These are phyloP conservation scores for Fusarium sp. DNA, from an alignment of 2,329 filamentous ascomycete species.

Conservation along the genomic window DNA sequence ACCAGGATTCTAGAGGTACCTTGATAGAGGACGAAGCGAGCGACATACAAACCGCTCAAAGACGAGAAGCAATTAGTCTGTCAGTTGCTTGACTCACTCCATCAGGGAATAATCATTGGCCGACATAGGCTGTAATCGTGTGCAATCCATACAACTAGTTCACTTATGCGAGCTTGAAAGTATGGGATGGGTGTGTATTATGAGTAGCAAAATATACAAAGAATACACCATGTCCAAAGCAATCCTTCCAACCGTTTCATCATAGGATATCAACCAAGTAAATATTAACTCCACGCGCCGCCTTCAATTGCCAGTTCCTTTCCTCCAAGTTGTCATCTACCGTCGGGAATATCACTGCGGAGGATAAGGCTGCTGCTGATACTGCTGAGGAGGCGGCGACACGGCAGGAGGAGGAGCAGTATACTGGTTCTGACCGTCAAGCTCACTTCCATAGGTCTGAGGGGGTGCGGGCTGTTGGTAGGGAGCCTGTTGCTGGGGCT, in stretches of 20 bases:
- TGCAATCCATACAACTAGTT: background rate
- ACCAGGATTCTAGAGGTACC: background rate
- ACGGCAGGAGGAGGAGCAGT: slow-evolving; percentile 25
- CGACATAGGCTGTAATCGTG: background rate
- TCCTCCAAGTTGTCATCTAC: background rate
- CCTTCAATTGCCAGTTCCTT: background rate
- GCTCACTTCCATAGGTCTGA: slow-evolving; percentile 26
- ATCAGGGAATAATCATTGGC: background rate
- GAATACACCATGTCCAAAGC: background rate
- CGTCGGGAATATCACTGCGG: slow-evolving; percentile 5
- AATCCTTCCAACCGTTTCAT: background rate
- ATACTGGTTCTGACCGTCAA: slow-evolving; percentile 29
- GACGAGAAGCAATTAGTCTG: background rate
- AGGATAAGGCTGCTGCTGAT: slow-evolving; percentile 31
- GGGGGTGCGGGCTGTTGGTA: slow-evolving; percentile 30
- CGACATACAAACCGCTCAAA: background rate
- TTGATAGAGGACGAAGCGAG: background rate
- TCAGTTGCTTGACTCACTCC: background rate
- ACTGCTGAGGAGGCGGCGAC: slow-evolving; percentile 37
- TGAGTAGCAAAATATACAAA: background rate
- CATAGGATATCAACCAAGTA: slow-evolving; percentile 11
- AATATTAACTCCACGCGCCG: slow-evolving; percentile 17
- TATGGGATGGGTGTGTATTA: background rate
- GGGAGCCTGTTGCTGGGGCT: slow-evolving; percentile 22
- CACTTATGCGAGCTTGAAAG: background rate